phyloP scores from a whole-genome alignment of 768 basidiomycete species.

The Boletus reticulatus region DNA sequence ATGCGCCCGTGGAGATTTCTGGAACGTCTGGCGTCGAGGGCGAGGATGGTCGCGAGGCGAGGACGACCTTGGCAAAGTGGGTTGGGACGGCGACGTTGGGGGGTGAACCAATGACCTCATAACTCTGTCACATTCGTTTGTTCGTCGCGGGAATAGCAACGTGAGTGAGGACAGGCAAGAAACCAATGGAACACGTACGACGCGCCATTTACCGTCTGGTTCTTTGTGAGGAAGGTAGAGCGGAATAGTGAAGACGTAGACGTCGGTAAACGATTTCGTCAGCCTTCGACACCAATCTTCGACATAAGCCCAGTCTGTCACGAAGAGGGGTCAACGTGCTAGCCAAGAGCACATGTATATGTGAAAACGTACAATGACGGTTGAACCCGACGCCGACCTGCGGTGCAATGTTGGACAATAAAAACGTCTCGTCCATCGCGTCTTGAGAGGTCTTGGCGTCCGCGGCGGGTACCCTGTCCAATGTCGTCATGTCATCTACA shows the following conservation, averaged over 20 bases:
- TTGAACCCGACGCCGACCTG: constrained; percentile 99
- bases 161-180: background rate
- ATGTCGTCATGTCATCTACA: background rate
- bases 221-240: constrained; percentile 90
- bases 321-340: background rate
- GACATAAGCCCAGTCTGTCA: constrained; percentile 90
- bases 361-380: constrained; percentile 70
- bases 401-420: constrained; percentile 93
- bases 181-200: constrained; percentile 53
- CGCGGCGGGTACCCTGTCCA: constrained; percentile 85
- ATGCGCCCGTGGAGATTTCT: constrained; percentile 88
- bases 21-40: constrained; percentile 65
- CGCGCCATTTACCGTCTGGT: constrained; percentile 90
- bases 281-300: constrained; percentile 94
- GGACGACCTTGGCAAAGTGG: constrained; percentile 95
- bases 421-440: constrained; percentile 97
- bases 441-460: constrained; percentile 90
- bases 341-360: background rate
- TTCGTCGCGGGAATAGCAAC: background rate
- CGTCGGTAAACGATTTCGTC: constrained; percentile 85
- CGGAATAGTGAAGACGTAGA: constrained; percentile 97
- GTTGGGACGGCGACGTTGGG: constrained; percentile 93
- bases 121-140: constrained; percentile 47
- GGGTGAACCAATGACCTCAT: constrained; percentile 94
- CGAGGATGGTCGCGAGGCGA: constrained; percentile 72